Base-by-base conservation (phyloP, 371 early-diverging fungal genomes). In the Syncephalastrum sp. region DNA sequence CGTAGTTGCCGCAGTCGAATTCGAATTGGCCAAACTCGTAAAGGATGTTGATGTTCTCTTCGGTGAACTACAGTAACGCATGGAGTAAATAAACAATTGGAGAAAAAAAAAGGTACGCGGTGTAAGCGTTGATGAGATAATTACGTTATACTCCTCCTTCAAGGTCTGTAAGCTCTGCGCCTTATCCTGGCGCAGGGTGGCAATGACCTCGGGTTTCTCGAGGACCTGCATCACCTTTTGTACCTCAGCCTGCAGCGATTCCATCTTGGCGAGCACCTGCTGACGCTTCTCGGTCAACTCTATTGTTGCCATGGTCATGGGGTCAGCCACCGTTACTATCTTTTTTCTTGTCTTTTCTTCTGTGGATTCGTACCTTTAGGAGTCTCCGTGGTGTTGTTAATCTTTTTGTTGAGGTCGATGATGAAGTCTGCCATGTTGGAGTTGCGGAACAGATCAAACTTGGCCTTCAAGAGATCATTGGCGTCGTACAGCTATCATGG, bases 381-480 rank as follows among this genome's bases (percentile, higher is more conserved):
- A 25, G 77, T 74, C 59, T 86, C 77, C 48, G 85, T 84, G 14
- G 81, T 79, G 49, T 81, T 77, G 68, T 92, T 76, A 54, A 94
- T 80, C 69, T 90, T 81, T 72, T 88, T 81, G 76, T 93, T 89
- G 48, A 94, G 79, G 57, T 84, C 81, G 61, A 87, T 81, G 47
- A 91, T 85, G 71, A 90, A 92, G 75, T 94, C 95, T 54, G 94
- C 89, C 96, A 96, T 95, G 82, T 91, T 89, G 55, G 96, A 93
- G 68, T 86, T 76, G 50, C 83, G 75, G 47, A 95, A 81, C 33
- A 96, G 80, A 50, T 93, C 92, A 69, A 89, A 92, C 69, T 94
- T 92, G 60, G 95, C 93, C 74, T 89, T 70, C 54, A 91, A 70
- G 53, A 95, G 64, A 66, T 90, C 91, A 48, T 84, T 73, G 16